A percentile compares a stretch with the other conserved stretches of the same genome.
These are phyloP conservation scores for Suillus paluster DNA, from an alignment of 768 basidiomycete species.

Conservation along the genomic window DNA sequence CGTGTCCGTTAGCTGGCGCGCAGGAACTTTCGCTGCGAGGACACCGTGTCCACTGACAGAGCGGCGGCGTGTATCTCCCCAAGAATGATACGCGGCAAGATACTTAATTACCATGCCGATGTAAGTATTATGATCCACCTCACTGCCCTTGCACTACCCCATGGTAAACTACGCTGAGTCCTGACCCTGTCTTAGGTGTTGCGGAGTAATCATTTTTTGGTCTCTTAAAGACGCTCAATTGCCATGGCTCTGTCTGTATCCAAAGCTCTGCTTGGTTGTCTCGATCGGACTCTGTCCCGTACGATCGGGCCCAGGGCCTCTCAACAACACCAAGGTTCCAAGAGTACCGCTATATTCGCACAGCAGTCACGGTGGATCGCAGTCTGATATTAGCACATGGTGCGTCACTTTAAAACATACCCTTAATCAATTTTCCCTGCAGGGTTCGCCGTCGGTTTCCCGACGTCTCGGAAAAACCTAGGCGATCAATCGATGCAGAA, in stretches of 20 bases:
- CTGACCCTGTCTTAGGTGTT: neutral
- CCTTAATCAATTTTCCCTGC: neutral
- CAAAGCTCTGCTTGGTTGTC: neutral
- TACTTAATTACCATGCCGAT: neutral
- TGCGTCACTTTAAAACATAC: neutral
- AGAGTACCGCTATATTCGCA: too few species aligned
- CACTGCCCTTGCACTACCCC: neutral
- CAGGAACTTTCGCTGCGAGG: neutral
- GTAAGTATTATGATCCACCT: neutral
- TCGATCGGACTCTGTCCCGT: neutral
- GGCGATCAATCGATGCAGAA: neutral
- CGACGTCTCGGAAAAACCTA: neutral
- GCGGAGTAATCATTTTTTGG: neutral
- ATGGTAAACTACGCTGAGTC: too few species aligned
- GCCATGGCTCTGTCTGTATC: neutral
- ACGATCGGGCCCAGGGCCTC: neutral
- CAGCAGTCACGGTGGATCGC: too few species aligned
- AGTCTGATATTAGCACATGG: neutral
- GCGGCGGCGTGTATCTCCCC: neutral
- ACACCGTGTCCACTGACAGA: neutral
- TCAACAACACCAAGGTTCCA: neutral
- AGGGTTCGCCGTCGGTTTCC: neutral
- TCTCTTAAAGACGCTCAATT: neutral
- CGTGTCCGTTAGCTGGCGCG: neutral
- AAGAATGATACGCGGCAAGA: neutral